Evolutionary conservation across 164 flowering plant species (phyloP), one percentile per base, ranked within the genome.

Genomic region (Dillenia suffruticosa): DNA sequence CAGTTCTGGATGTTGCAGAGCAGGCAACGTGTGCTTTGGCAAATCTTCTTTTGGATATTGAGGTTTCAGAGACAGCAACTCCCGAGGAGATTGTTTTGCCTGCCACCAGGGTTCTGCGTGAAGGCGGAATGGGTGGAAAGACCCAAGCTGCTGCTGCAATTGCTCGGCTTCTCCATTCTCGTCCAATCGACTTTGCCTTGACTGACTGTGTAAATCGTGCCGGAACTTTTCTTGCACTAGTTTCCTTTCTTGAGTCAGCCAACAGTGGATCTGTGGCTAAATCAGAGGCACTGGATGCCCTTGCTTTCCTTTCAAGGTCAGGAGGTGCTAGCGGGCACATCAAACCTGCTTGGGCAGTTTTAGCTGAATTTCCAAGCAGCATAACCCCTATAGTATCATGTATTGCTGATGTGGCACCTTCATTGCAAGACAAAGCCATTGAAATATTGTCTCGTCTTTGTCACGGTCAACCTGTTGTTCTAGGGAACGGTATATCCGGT

Each of bases 71-170:
- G 54, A 80, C 80, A 72, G 90, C 85, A 64, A 61, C 74, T 58
- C 78, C 89, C 61, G 96, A 85, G 67, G 96, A 91, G 67, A 81
- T 89, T 63, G 76, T 94, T 69, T 67, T 80, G 51, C 92, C 96
- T 50, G 86, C 91, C 49, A 88, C 99, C 5, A 85, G 96, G 71
- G 89, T 95, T 46, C 69, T 95, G 72, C 85, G 79, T 59, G 94
- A 89, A 68, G 94, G 97, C 12, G 70, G 87, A n/a, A 61, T 75
- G 68, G 73, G 78, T 71, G 97, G 96, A 49, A 85, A 74, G 72
- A 83, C 86, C 56, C 96, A 79, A 79, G 97, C 97, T 22, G 99
- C 99, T 54, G 96, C 97, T 65, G 97, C 96, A 54, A 82, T 95
- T 72, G 90, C 92, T 58, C 92, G 94, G 22, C 77, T 95, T 60